phyloP scores from a whole-genome alignment of 2,329 filamentous ascomycete species.

The Cadophora sp. region DNA sequence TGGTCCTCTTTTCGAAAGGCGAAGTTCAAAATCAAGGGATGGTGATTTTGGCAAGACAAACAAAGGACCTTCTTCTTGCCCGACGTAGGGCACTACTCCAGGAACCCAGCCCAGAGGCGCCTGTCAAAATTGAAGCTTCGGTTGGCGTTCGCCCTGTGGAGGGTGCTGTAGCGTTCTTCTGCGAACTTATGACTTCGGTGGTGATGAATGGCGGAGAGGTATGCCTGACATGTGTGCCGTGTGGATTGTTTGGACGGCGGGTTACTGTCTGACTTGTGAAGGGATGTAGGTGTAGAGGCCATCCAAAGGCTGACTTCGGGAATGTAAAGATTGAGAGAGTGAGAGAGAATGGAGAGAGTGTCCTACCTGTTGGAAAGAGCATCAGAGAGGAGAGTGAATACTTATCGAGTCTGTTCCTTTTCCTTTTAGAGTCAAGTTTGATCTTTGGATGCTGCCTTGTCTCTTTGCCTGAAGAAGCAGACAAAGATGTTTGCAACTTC shows the following conservation, averaged over 20 bases:
- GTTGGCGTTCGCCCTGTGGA: neutral
- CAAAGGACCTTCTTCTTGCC: neutral
- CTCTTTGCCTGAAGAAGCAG: neutral
- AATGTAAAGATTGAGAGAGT: no score
- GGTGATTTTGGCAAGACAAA: neutral
- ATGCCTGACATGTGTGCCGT: neutral
- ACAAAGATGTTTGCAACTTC: neutral
- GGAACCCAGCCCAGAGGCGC: constrained; percentile 5
- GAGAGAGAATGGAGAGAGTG: no score
- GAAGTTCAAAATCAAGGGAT: no score
- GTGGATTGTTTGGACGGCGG: neutral
- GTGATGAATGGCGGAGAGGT: neutral
- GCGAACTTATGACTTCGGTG: neutral
- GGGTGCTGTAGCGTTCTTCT: neutral
- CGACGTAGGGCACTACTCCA: neutral
- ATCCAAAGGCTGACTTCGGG: no score
- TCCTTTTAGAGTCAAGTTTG: no score
- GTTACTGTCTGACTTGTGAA: neutral
- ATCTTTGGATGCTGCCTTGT: no score
- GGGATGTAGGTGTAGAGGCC: neutral
- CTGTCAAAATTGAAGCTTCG: constrained; percentile 9
- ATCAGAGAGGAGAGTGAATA: no score
- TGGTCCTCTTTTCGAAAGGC: no score
- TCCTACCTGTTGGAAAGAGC: no score
- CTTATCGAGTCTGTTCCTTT: no score